phyloP scores from a whole-genome alignment of 2,329 filamentous ascomycete genomes.

The Dactylellina haptotyla region DNA sequence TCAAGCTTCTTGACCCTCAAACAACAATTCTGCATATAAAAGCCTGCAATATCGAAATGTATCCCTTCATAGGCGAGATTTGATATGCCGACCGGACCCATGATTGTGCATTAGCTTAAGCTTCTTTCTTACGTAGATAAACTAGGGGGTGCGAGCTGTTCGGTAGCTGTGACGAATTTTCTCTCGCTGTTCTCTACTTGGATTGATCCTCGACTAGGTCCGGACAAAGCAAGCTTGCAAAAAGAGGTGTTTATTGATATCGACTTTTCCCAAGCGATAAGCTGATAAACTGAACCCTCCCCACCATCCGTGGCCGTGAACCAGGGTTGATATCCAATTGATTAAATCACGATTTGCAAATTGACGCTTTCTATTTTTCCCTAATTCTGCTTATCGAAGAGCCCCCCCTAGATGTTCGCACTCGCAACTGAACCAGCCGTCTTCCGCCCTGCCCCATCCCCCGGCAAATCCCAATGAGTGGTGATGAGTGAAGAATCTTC shows the following conservation, averaged over 20 bases:
- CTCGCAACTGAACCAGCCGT: too few species aligned
- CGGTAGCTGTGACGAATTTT: too few species aligned
- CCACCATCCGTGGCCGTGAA: background rate
- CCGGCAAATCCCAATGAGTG: too few species aligned
- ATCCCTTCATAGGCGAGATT: conserved; percentile 15
- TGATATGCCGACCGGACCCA: conserved; percentile 6
- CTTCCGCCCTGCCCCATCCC: too few species aligned
- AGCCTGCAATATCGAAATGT: conserved; percentile 1
- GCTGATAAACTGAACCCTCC: conserved; percentile 42
- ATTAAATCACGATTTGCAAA: conserved; percentile 38
- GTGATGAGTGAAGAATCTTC: conserved; percentile 15
- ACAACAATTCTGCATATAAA: conserved; percentile 3
- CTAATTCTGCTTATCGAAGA: background rate
- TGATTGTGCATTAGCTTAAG: conserved; percentile 3
- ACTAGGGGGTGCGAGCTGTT: too few species aligned
- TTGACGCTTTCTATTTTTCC: conserved; percentile 6
- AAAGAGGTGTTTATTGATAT: conserved; percentile 18
- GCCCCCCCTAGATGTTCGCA: too few species aligned
- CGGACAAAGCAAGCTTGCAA: too few species aligned
- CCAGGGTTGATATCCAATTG: conserved; percentile 42
- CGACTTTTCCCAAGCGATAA: conserved; percentile 21
- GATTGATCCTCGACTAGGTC: background rate
- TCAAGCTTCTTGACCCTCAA: background rate
- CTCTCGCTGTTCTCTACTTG: too few species aligned
- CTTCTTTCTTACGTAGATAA: conserved; percentile 1